These are phyloP conservation scores for Patellifolia procumbens DNA, from an alignment of 179 eudicot species.

Conservation along the genomic window DNA sequence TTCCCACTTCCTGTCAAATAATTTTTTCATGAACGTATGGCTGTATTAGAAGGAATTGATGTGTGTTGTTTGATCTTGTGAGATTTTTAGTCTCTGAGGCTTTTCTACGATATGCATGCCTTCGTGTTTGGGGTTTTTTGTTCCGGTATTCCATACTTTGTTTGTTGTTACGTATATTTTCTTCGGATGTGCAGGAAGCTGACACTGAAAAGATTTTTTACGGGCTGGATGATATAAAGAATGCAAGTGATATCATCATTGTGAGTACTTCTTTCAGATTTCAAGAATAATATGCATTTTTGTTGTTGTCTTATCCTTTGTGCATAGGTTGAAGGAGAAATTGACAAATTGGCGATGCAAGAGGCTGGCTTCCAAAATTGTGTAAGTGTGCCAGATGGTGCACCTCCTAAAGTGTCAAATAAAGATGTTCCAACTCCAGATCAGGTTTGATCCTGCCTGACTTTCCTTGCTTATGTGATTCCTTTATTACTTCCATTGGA, in stretches of 20 bases:
- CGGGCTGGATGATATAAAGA: slow-evolving; percentile 85
- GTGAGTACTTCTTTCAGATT: slow-evolving; percentile 40
- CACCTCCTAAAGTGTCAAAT: slow-evolving; percentile 70
- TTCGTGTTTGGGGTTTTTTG: not conserved
- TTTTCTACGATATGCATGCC: not conserved
- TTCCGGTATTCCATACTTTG: slow-evolving; percentile 4
- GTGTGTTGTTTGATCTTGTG: not conserved
- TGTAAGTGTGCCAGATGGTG: slow-evolving; percentile 98
- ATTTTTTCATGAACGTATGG: not conserved
- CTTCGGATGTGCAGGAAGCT: slow-evolving; percentile 53
- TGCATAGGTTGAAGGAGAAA: slow-evolving; percentile 95
- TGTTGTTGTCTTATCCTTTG: slow-evolving; percentile 22
- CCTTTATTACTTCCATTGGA: slow-evolving; percentile 7
- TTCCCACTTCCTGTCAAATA: not conserved
- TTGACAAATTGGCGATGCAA: slow-evolving; percentile 97
- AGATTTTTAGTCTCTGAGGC: not conserved
- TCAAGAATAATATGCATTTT: not conserved
- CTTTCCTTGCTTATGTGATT: slow-evolving; percentile 17
- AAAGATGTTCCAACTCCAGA: slow-evolving; percentile 69
- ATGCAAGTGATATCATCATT: slow-evolving; percentile 71
- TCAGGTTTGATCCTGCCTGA: slow-evolving; percentile 46
- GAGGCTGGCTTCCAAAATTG: slow-evolving; percentile 95
- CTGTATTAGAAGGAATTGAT: not conserved
- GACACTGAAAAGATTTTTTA: slow-evolving; percentile 76
- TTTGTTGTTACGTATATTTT: not conserved